Base-by-base conservation (phyloP, 495 filamentous ascomycete species). In the Daldinia caldariorum region DNA sequence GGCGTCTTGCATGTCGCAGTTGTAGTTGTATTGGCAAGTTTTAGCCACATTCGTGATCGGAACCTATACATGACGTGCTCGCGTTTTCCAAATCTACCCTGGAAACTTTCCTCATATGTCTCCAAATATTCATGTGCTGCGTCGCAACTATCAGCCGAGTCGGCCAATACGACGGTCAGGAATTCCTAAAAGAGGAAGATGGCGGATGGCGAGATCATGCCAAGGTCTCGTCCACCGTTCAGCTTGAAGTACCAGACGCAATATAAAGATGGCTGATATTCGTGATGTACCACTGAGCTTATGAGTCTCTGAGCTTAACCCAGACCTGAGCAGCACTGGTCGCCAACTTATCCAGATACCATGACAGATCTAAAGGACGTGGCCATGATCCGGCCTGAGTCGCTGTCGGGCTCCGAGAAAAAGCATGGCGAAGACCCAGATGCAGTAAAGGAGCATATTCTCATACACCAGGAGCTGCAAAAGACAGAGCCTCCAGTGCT, bases 301-400 rank as follows among this genome's bases (percentile, higher is more conserved):
- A 1, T 10, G 8, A 39, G 26, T 32, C 32, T 37, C 26, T 26
- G 4, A 2, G 13, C 9, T n/a, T 18, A n/a, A 16, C 8, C 37
- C 26, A 58, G 12, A 56, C 6, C 13, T 10, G 51, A 55, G 49
- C 0, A 49, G 16, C 35, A 43, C 16, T 35, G 10, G n/a, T 1
- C 7, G n/a, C 31, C n/a, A 0, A 35, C 10, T 6, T 53, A 32
- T 32, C n/a, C 14, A 32, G 4, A 53, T 53, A 57, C 1, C 32
- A 72, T 72, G 69, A 59, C 69, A 60, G 64, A 67, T 34, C 26
- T 38, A 47, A 72, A 72, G 34, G 32, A 64, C 20, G n/a, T 47
- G 32, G 39, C 5, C 43, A 47, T 61, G 34, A 41, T 60, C n/a
- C 58, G 60, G 39, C 59, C 60, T 6, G 69, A 67, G 41, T 67